These are phyloP conservation scores for Scedosporium aurantiacum DNA, from an alignment of 2,329 filamentous ascomycete species.

Conservation along the genomic window DNA sequence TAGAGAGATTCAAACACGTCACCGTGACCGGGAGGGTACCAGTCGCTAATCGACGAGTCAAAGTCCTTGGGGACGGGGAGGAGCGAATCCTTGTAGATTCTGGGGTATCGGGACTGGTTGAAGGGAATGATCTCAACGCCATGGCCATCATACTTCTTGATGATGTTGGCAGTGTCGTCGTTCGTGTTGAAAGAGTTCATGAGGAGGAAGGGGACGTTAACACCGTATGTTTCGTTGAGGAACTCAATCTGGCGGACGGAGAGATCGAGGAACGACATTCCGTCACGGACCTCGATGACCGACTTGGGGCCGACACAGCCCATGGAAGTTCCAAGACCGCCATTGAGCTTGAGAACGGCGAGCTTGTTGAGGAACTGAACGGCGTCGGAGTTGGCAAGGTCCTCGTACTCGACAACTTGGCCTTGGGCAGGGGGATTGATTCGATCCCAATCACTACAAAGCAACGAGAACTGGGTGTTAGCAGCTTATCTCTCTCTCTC, in stretches of 20 bases:
- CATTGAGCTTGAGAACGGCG: conserved; percentile 97
- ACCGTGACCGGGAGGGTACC: conserved; percentile 98
- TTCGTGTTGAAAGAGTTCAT: conserved; percentile 99
- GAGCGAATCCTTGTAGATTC: conserved; percentile 95
- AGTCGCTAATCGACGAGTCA: conserved; percentile 83
- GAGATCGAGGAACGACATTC: conserved; percentile 99
- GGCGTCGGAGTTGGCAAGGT: conserved; percentile 78
- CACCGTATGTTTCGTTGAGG: conserved; percentile 94
- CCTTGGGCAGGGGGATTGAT: conserved; percentile 87
- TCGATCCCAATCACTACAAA: conserved; percentile 77
- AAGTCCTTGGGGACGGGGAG: conserved; percentile 87
- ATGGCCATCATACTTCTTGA: conserved; percentile 99
- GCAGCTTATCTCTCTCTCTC: conserved; percentile 13
- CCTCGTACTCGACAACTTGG: conserved; percentile 92
- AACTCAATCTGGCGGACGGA: conserved; percentile 98
- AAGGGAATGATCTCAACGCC: conserved; percentile 99
- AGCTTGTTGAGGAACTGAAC: conserved; percentile 95
- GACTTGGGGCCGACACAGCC: conserved; percentile 98
- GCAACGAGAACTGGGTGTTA: neutral
- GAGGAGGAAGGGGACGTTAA: conserved; percentile 95
- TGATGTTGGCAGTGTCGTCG: conserved; percentile 93
- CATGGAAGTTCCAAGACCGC: conserved; percentile 98
- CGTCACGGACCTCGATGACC: conserved; percentile 97
- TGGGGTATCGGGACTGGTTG: conserved; percentile 98
- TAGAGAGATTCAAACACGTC: conserved; percentile 99